Evolutionary conservation across 2,329 filamentous ascomycete species (phyloP).

Genomic region (Macrophomina phaseolina): DNA sequence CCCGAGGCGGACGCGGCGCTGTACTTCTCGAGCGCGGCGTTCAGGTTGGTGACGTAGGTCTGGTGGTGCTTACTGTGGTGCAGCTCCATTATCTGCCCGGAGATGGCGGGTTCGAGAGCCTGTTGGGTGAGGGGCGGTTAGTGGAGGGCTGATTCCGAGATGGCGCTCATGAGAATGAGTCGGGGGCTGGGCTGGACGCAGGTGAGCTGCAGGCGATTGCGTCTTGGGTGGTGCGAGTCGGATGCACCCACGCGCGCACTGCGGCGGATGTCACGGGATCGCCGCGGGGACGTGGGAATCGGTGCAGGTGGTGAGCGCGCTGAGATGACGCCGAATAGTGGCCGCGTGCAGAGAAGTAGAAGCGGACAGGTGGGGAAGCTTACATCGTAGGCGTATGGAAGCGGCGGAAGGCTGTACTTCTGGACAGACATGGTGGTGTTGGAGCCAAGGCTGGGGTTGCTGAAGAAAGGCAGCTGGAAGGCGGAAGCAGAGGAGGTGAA

Average conservation of each 20-base stretch:
- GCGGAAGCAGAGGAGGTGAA: conserved; percentile 23
- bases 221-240: too few relatives aligned
- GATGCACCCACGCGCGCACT: too few relatives aligned
- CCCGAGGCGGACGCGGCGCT: conserved; percentile 60
- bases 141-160: background rate
- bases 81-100: conserved; percentile 78
- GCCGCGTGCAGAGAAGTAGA: background rate
- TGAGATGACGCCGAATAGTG: background rate
- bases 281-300: too few relatives aligned
- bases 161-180: background rate
- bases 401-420: conserved; percentile 66
- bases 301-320: background rate
- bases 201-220: too few relatives aligned
- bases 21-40: conserved; percentile 68
- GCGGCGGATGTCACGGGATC: too few relatives aligned
- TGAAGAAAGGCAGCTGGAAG: conserved; percentile 27
- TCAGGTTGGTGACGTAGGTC: conserved; percentile 78
- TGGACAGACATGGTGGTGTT: conserved; percentile 44
- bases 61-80: conserved; percentile 82
- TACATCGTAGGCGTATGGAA: conserved; percentile 75
- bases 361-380: conserved; percentile 38
- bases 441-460: conserved; percentile 39
- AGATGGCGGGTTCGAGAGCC: conserved; percentile 77
- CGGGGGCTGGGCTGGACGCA: background rate
- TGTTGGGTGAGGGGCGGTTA: background rate